phyloP scores from a whole-genome alignment of 306 rosid genomes.

The Crotalaria pallida region DNA sequence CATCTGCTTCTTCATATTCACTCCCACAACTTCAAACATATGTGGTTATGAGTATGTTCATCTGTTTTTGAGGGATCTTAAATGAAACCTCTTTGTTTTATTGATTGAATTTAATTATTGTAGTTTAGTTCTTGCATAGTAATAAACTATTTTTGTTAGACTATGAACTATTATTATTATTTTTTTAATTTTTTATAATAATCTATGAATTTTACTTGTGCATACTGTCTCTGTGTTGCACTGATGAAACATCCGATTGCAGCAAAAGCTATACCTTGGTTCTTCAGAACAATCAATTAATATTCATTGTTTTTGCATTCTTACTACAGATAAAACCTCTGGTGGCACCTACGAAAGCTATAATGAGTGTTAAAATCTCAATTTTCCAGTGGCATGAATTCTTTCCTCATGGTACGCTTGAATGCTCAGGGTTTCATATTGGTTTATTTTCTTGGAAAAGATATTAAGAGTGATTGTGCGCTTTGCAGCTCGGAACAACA shows the following conservation, averaged over 20 bases:
- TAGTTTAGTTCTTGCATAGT: not conserved
- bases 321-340: conserved; percentile 79
- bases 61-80: not conserved
- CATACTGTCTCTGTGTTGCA: not conserved
- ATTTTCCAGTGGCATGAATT: conserved; percentile 92
- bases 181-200: not conserved
- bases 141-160: not conserved
- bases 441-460: conserved; percentile 4
- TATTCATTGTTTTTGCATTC: conserved; percentile 6
- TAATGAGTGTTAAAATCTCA: conserved; percentile 69
- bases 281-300: not conserved
- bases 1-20: not conserved
- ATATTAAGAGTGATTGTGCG: conserved; percentile 13
- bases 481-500: conserved; percentile 87
- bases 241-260: not conserved
- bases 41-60: not conserved
- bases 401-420: conserved; percentile 77
- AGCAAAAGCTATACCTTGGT: not conserved
- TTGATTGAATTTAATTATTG: not conserved
- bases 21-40: not conserved
- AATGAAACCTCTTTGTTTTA: not conserved
- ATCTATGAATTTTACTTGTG: not conserved
- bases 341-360: conserved; percentile 82
- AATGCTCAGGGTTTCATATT: conserved; percentile 4
- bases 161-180: not conserved